phyloP scores from a whole-genome alignment of 768 basidiomycete species.

The Termitomyces sp. region DNA sequence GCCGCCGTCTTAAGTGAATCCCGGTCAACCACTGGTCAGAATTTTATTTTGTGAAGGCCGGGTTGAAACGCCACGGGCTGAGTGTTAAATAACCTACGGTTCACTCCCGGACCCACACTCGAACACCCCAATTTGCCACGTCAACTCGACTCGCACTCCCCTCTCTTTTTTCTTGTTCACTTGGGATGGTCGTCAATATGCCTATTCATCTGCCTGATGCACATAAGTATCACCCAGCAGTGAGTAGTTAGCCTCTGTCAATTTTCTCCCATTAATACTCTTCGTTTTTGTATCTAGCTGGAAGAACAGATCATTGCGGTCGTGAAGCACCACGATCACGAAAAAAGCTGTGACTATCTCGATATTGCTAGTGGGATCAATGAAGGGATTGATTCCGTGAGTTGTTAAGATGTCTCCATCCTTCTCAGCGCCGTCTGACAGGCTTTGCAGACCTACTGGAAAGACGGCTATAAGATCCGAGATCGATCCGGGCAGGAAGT shows the following conservation, averaged over 20 bases:
- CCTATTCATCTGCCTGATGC: constrained; percentile 13
- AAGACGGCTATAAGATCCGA: constrained; percentile 8
- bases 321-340: constrained; percentile 5
- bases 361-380: constrained; percentile 10
- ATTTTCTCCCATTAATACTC: not conserved
- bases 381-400: constrained; percentile 9
- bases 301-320: constrained; percentile 11
- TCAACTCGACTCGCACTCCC: not conserved
- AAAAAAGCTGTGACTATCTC: constrained; percentile 10
- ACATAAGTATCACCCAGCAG: constrained; percentile 12
- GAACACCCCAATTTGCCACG: constrained; percentile 1
- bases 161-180: not conserved
- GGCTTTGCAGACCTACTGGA: constrained; percentile 10
- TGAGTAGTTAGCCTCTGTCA: not conserved
- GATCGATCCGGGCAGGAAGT: constrained; percentile 2
- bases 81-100: not conserved
- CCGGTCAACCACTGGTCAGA: not conserved
- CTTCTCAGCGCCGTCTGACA: not conserved
- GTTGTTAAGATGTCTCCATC: not conserved
- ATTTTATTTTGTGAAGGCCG: constrained; percentile 3
- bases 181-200: not conserved
- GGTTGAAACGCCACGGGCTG: constrained; percentile 3
- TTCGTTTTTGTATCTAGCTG: not conserved
- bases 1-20: not conserved
- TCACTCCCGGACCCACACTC: not conserved